phyloP scores from a whole-genome alignment of 331 rosid species.

The Acacia concinna region DNA sequence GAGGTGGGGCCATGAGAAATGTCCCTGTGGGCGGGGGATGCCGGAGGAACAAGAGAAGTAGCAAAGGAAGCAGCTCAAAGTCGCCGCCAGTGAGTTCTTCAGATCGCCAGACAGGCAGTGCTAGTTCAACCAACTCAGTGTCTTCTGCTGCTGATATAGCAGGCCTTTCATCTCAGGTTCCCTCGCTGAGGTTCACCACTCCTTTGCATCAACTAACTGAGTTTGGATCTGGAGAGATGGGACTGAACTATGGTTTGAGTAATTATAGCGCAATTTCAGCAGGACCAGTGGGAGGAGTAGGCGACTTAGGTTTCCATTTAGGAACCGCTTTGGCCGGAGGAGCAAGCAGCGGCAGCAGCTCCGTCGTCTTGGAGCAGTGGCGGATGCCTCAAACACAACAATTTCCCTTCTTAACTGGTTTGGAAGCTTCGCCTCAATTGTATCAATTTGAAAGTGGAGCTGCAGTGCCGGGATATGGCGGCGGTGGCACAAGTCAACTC shows the following conservation, averaged over 20 bases:
- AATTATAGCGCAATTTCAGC: slow-evolving; percentile 44
- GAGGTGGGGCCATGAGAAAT: slow-evolving; percentile 73
- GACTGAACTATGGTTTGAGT: slow-evolving; percentile 51
- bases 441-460: slow-evolving; percentile 45
- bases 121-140: slow-evolving; percentile 33
- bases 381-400: slow-evolving; percentile 68
- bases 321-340: slow-evolving; percentile 47
- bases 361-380: slow-evolving; percentile 62
- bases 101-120: slow-evolving; percentile 59
- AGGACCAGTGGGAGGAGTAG: slow-evolving; percentile 49
- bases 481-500: slow-evolving; percentile 29
- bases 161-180: slow-evolving; percentile 47
- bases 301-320: slow-evolving; percentile 59
- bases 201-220: slow-evolving; percentile 57
- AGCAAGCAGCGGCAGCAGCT: slow-evolving; percentile 29
- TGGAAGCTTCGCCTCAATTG: slow-evolving; percentile 54
- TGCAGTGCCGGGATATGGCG: slow-evolving; percentile 39
- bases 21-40: slow-evolving; percentile 97
- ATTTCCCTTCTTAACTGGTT: slow-evolving; percentile 62
- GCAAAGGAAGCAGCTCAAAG: slow-evolving; percentile 57
- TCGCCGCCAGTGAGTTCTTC: slow-evolving; percentile 76
- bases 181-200: slow-evolving; percentile 68
- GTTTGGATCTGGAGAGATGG: slow-evolving; percentile 43
- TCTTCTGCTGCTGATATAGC: slow-evolving; percentile 37
- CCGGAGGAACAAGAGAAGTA: slow-evolving; percentile 68